phyloP scores from a whole-genome alignment of 2,329 filamentous ascomycete genomes.

The Penicillium sp. region DNA sequence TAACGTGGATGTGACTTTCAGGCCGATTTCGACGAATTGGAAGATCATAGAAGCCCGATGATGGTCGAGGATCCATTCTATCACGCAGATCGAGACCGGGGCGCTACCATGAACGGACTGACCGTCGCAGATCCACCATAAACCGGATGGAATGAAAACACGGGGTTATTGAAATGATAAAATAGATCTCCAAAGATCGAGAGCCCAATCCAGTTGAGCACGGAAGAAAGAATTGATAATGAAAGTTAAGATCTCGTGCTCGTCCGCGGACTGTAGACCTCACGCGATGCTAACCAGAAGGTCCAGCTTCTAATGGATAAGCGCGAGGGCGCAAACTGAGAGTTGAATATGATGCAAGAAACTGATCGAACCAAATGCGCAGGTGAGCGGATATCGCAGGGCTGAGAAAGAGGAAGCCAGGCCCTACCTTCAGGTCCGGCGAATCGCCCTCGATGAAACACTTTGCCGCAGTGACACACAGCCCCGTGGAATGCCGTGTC shows the following conservation, averaged over 20 bases:
- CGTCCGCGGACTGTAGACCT: no score
- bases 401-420: background rate
- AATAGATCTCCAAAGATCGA: constrained; percentile 9
- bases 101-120: constrained; percentile 10
- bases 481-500: constrained; percentile 18
- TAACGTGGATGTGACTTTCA: constrained; percentile 37
- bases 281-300: no score
- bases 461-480: constrained; percentile 24
- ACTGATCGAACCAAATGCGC: no score
- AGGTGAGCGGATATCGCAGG: no score
- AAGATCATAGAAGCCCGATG: constrained; percentile 41
- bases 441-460: constrained; percentile 27
- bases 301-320: no score
- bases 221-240: constrained; percentile 22
- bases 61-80: constrained; percentile 43
- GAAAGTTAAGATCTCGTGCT: no score
- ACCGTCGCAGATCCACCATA: background rate
- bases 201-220: constrained; percentile 23
- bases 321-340: no score
- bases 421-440: constrained; percentile 15
- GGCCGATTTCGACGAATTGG: constrained; percentile 30
- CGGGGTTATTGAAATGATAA: constrained; percentile 4
- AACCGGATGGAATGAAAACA: no score
- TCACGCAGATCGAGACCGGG: constrained; percentile 17
- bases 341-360: no score